Percentiles rank a stretch among this genome's conserved stretches.
These are phyloP conservation scores for Cordyceps fumosorosea DNA, from an alignment of 2,329 filamentous ascomycete species.

Conservation along the genomic window DNA sequence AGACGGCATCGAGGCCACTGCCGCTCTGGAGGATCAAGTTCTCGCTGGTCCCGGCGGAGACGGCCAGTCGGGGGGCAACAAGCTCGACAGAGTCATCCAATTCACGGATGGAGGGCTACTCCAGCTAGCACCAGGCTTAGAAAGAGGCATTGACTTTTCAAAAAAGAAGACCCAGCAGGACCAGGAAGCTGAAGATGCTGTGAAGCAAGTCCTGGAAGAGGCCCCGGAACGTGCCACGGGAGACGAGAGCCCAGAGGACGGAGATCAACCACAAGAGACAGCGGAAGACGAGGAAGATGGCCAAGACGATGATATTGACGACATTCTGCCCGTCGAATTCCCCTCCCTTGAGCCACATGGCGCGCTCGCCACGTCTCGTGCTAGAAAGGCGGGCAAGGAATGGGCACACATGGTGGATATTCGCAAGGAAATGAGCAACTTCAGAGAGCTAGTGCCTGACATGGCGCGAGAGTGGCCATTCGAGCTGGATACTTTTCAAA, in stretches of 20 bases:
- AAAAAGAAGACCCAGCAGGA: conserved; percentile 51
- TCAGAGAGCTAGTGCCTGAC: conserved; percentile 84
- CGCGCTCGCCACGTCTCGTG: conserved; percentile 63
- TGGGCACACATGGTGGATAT: conserved; percentile 99
- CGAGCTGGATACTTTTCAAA: conserved; percentile 95
- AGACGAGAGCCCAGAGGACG: conserved; percentile 26
- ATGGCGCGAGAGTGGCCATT: conserved; percentile 97
- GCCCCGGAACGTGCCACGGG: conserved; percentile 38
- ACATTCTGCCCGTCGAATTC: conserved; percentile 84
- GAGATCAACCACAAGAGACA: conserved; percentile 23
- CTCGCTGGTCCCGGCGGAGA: conserved; percentile 43
- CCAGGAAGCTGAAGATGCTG: conserved; percentile 59
- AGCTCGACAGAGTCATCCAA: conserved; percentile 80
- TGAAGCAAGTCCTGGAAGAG: conserved; percentile 55
- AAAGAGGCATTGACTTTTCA: conserved; percentile 67
- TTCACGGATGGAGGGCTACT: conserved; percentile 73
- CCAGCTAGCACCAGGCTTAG: conserved; percentile 74
- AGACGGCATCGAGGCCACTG: conserved; percentile 78
- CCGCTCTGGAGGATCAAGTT: conserved; percentile 73
- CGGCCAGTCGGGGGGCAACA: conserved; percentile 41
- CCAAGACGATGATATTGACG: conserved; percentile 66
- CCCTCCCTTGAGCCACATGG: conserved; percentile 81
- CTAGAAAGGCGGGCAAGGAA: conserved; percentile 71
- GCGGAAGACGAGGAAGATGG: conserved; percentile 26
- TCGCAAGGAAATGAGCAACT: conserved; percentile 88